A percentile compares a stretch with the other conserved stretches of the same genome.
phyloP scores from a whole-genome alignment of 202 grass and related monocot genomes.

The Panicum hallii region DNA sequence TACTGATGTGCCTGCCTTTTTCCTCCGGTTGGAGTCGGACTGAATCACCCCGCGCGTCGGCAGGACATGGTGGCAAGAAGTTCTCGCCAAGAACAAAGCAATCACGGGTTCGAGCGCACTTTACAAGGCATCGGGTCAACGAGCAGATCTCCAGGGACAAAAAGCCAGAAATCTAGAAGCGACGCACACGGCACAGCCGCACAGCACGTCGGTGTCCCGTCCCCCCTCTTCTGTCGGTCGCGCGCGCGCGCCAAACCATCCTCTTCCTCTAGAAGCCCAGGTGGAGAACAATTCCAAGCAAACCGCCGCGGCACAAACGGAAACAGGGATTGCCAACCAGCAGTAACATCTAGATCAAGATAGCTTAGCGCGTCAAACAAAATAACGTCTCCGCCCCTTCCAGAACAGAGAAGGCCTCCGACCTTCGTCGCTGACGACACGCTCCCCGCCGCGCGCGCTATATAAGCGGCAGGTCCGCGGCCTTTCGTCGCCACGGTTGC shows the following conservation, averaged over 20 bases:
- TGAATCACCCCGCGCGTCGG: no score
- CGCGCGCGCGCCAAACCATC: not conserved
- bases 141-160: not conserved
- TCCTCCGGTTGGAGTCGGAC: no score
- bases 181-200: not conserved
- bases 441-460: slow-evolving; percentile 5
- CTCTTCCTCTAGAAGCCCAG: not conserved
- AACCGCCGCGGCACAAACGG: not conserved
- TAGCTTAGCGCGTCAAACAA: no score
- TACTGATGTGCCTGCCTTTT: no score
- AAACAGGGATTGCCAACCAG: not conserved
- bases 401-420: slow-evolving; percentile 4
- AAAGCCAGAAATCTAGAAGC: not conserved
- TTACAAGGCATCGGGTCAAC: not conserved
- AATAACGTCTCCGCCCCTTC: slow-evolving; percentile 2
- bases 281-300: not conserved
- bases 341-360: no score
- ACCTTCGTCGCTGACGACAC: not conserved
- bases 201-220: not conserved
- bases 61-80: not conserved
- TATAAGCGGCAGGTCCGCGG: slow-evolving; percentile 21
- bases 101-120: not conserved
- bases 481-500: not conserved
- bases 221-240: no score
- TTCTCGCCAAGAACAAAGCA: not conserved